Evolutionary conservation across 306 rosid genomes (phyloP).

Genomic region (Abrus pulchellus): DNA sequence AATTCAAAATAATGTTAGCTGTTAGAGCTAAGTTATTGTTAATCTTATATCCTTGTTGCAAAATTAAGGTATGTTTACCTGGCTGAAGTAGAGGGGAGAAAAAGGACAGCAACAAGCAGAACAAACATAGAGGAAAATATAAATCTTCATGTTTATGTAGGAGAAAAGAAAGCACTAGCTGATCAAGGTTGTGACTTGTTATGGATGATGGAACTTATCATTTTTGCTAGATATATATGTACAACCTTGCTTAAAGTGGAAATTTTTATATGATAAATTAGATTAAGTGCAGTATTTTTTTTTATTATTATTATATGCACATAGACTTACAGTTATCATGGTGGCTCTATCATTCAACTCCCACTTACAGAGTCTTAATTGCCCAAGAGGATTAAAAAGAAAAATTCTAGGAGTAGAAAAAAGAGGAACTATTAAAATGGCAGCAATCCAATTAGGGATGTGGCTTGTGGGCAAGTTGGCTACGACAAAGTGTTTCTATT

Average conservation of each 20-base stretch:
- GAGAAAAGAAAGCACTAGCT: not conserved
- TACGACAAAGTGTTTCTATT: not conserved
- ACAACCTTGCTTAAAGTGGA: not conserved
- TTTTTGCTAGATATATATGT: not conserved
- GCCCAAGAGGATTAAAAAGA: not conserved
- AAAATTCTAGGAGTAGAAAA: not conserved
- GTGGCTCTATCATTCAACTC: not conserved
- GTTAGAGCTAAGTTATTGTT: not conserved
- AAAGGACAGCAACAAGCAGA: conserved; percentile 29
- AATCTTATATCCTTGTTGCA: not conserved
- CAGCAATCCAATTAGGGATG: not conserved
- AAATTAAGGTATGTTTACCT: not conserved
- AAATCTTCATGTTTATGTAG: not conserved
- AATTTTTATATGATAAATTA: not conserved
- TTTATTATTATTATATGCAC: not conserved
- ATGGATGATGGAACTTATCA: conserved; percentile 3
- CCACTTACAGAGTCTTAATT: not conserved
- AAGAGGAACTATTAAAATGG: not conserved
- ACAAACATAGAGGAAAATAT: not conserved
- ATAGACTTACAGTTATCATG: not conserved
- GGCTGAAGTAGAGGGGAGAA: conserved; percentile 5
- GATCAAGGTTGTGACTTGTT: conserved; percentile 3
- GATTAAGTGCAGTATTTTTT: not conserved
- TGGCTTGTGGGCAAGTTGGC: conserved; percentile 10
- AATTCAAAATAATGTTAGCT: not conserved